phyloP scores from a whole-genome alignment of 352 stramenopile species.

The Aphanomyces astaci region DNA sequence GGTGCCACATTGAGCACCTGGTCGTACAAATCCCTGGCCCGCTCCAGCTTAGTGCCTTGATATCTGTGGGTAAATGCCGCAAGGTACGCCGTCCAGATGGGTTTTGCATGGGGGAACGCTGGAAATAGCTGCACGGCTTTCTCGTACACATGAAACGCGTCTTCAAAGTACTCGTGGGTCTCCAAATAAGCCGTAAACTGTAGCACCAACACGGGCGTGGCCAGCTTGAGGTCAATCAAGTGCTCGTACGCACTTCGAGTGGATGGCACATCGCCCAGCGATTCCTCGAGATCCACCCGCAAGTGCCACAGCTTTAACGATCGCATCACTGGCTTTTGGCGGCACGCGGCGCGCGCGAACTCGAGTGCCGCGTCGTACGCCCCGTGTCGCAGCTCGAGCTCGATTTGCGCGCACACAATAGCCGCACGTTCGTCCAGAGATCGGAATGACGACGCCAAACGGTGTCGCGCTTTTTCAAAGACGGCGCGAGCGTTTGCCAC shows the following conservation, averaged over 20 bases:
- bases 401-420: conserved; percentile 91
- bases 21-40: conserved; percentile 96
- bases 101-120: conserved; percentile 91
- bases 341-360: conserved; percentile 78
- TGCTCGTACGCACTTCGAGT: conserved; percentile 93
- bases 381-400: conserved; percentile 95
- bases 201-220: conserved; percentile 94
- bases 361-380: conserved; percentile 91
- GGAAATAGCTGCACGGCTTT: conserved; percentile 65
- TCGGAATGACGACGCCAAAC: conserved; percentile 59
- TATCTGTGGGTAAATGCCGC: conserved; percentile 94
- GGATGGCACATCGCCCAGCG: conserved; percentile 91
- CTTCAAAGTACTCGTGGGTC: conserved; percentile 97
- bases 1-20: conserved; percentile 83
- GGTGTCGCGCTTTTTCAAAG: conserved; percentile 87
- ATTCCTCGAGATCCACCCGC: conserved; percentile 97
- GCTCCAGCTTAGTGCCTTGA: conserved; percentile 92
- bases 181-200: conserved; percentile 96
- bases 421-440: conserved; percentile 89
- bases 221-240: conserved; percentile 93
- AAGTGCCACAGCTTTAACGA: conserved; percentile 95
- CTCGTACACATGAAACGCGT: conserved; percentile 93
- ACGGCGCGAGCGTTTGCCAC: conserved; percentile 89
- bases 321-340: conserved; percentile 79
- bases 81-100: conserved; percentile 96